Evolutionary conservation across 2,329 filamentous ascomycete genomes (phyloP), one percentile per base, ranked within the genome.

Genomic region (Ceratocystis eucalypticola): DNA sequence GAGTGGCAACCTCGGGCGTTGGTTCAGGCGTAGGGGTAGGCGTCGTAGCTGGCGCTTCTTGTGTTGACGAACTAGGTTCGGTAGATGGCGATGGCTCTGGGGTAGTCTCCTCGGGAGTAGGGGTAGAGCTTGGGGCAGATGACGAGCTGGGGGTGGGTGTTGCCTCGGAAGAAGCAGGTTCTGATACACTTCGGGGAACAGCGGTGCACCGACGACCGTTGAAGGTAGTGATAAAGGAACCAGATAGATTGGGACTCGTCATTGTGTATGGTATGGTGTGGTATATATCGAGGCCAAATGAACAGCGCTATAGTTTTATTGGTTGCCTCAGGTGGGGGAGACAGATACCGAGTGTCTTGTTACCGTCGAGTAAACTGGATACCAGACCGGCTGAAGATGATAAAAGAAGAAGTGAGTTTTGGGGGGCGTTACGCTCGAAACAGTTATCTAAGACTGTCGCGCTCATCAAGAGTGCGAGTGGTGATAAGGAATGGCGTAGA

Each of bases 121-220:
- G 63, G 25, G 69, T 69, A 15, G 67, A 65, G 28, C 62, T 66
- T 45, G 71, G 65, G 45, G 68, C 63, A 28, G 70, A 65, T 50
- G 69, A 44, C 25, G 61, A 67, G 57, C 30, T 63, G 12, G 55
- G 64, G 28, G 69, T 69, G 67, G 67, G 55, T 62, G 68, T 65
- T 68, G 69, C 69, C 69, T 70, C 66, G 69, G 67, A 66, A 70
- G 50, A 67, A 66, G 65, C 48, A 25, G 48, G 64, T 66, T 62
- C 69, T 68, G 65, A 70, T 61, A 70, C 68, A 48, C 68, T 68
- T 70, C 72, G 79, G 61, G 80, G 80, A 69, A 83, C 75, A 68
- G 79, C 80, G 71, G 82, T 84, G 75, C 82, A 83, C 73, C 77
- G 77, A 72, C 77, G 79, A 64, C 80, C 80, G 67, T 77, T 73